Conservation (phyloP, 2,329 filamentous ascomycete genomes). For the Penicillium sp. region DNA sequence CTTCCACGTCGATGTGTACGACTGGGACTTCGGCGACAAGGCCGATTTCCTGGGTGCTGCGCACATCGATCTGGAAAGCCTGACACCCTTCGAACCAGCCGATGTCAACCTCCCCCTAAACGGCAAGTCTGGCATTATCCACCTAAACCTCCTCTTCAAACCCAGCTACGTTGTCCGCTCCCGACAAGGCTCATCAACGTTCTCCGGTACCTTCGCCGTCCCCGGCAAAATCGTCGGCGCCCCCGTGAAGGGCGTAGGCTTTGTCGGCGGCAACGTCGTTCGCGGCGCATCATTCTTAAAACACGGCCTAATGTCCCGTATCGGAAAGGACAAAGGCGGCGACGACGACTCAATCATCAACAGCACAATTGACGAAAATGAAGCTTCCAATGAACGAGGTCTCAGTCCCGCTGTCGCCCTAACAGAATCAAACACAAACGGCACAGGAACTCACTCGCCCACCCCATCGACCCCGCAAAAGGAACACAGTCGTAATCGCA, state of each 20-base stretch:
- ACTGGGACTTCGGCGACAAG: constrained; percentile 97
- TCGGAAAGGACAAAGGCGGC: constrained; percentile 55
- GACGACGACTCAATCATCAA: constrained; percentile 35
- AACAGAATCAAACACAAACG: constrained; percentile 23
- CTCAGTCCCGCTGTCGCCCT: constrained; percentile 29
- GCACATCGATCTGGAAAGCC: constrained; percentile 72
- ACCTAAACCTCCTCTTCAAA: constrained; percentile 86
- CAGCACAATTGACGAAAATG: constrained; percentile 28
- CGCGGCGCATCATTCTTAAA: constrained; percentile 91
- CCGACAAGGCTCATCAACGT: constrained; percentile 88
- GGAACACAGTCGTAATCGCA: constrained; percentile 53
- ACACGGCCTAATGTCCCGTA: constrained; percentile 69
- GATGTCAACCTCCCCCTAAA: constrained; percentile 78
- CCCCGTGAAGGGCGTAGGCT: constrained; percentile 89
- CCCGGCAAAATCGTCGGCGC: constrained; percentile 91
- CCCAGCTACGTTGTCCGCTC: constrained; percentile 87
- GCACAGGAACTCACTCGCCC: constrained; percentile 21
- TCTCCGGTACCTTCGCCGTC: constrained; percentile 84
- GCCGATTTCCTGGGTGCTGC: constrained; percentile 85
- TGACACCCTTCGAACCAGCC: constrained; percentile 83
- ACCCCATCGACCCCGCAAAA: constrained; percentile 32
- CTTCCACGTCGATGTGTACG: constrained; percentile 82
- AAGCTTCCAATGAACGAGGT: constrained; percentile 19
- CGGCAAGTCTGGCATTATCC: constrained; percentile 84
- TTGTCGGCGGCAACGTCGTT: constrained; percentile 79